Conservation (phyloP, 2,329 filamentous ascomycete genomes). For the Blastomyces parvus region DNA sequence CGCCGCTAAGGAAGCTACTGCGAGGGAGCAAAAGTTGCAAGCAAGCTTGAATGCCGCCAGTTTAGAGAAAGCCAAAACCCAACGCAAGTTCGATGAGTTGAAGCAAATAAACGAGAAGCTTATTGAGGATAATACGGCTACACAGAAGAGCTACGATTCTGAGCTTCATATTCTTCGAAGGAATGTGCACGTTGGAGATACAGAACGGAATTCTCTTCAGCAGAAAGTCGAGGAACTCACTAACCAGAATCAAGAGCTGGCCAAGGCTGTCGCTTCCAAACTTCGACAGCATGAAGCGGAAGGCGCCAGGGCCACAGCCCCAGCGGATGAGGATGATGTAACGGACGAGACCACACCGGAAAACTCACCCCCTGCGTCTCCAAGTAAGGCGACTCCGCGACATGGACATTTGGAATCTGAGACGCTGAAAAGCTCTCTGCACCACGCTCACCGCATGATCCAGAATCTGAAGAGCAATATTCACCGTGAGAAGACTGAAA, state of each 20-base stretch:
- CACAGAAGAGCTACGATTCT: conserved; percentile 75
- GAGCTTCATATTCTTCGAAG: conserved; percentile 78
- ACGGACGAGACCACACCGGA: conserved; percentile 69
- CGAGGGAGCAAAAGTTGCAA: conserved; percentile 72
- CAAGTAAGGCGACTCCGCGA: conserved; percentile 80
- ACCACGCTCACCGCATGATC: conserved; percentile 92
- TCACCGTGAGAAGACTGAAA: conserved; percentile 97
- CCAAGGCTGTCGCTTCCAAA: conserved; percentile 68
- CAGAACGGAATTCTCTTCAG: conserved; percentile 67
- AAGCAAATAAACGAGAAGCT: conserved; percentile 71
- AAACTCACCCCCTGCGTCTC: conserved; percentile 81
- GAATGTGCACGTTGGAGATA: conserved; percentile 66
- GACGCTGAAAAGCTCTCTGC: conserved; percentile 85
- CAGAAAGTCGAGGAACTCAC: conserved; percentile 81
- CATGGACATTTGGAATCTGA: conserved; percentile 91
- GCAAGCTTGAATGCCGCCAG: conserved; percentile 61
- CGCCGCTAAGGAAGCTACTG: conserved; percentile 62
- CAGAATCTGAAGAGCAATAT: conserved; percentile 91
- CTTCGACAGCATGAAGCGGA: conserved; percentile 58
- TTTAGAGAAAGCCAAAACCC: conserved; percentile 64
- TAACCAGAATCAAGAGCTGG: conserved; percentile 82
- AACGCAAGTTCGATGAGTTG: conserved; percentile 85
- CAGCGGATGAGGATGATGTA: conserved; percentile 56
- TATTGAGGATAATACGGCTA: conserved; percentile 65
- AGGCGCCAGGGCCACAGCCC: conserved; percentile 47